Evolutionary conservation across 1,139 yeast genomes (phyloP), one percentile per base, ranked within the genome.

Genomic region (Debaryomycetaceae sp.): DNA sequence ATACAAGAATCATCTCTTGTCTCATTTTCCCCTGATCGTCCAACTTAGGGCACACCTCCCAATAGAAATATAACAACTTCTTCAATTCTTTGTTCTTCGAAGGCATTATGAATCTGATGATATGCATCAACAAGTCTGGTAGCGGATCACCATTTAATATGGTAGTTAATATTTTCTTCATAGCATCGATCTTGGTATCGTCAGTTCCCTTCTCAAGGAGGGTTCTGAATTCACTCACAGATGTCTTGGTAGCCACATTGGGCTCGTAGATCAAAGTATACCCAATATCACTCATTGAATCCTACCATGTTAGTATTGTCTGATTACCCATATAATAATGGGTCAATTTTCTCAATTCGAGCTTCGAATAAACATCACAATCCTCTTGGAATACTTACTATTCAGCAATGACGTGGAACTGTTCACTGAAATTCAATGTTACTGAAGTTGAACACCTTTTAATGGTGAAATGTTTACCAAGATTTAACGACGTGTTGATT

Each of bases 1-100:
- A 93, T 42, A 93, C 99, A 55, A 95, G 81, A 69, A 95, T 93
- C 98, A 95, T 93, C 70, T 95, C 99, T 66, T 91, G 98, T 72
- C 90, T 88, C 76, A 95, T 81, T 64, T 88, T 88, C 5, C 99
- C 99, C 43, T 85, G 85, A 40, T 80, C 76, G 57, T 89, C 96
- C 56, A 85, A 75, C 69, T 95, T 95, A 45, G 97, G 96, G 63
- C 97, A 95, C 46, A 91, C 89, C 67, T 95, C 99, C 99, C 99
- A 95, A 73, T 95, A 95, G 61, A 90, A 89, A 62, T 93, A 95
- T 54, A 95, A 75, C 60, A 95, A 76, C 67, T 91, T 93, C 75
- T 95, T 95, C 68, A 95, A 80, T 58, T 85, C 88, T 70, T 93
- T 95, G 69, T 85, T 84, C 59, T 78, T 86, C 20, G 97, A 88